phyloP scores from a whole-genome alignment of 352 stramenopile genomes.

The Pythium coloratum region DNA sequence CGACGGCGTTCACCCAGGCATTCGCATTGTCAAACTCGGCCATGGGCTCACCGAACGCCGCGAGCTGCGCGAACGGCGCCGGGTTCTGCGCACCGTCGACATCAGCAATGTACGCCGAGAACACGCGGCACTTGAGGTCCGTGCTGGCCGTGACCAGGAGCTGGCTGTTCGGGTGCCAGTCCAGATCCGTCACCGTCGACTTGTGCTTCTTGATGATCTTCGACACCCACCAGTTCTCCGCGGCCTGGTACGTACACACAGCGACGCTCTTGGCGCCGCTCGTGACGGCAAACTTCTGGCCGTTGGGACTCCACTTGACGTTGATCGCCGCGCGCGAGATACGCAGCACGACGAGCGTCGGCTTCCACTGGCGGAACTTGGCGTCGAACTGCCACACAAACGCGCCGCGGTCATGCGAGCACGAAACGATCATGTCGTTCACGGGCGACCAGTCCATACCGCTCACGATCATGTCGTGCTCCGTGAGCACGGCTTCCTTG shows the following conservation, averaged over 20 bases:
- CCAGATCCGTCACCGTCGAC: slow-evolving; percentile 89
- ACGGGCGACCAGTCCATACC: slow-evolving; percentile 92
- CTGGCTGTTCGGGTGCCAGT: slow-evolving; percentile 93
- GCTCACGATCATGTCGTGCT: slow-evolving; percentile 94
- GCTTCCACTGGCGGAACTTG: slow-evolving; percentile 89
- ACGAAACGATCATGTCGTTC: slow-evolving; percentile 94
- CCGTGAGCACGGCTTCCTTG: slow-evolving; percentile 82
- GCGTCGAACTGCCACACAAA: slow-evolving; percentile 94
- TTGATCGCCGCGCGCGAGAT: slow-evolving; percentile 91
- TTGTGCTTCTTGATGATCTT: slow-evolving; percentile 98
- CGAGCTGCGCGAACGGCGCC: slow-evolving; percentile 71
- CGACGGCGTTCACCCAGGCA: slow-evolving; percentile 91
- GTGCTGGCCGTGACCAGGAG: slow-evolving; percentile 90
- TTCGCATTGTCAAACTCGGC: slow-evolving; percentile 87
- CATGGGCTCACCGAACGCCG: slow-evolving; percentile 79
- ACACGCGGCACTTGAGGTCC: slow-evolving; percentile 93
- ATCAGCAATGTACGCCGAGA: slow-evolving; percentile 85
- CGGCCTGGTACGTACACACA: slow-evolving; percentile 91
- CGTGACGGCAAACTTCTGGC: slow-evolving; percentile 93
- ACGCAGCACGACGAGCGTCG: slow-evolving; percentile 89
- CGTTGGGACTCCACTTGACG: slow-evolving; percentile 93
- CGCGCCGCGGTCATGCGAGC: slow-evolving; percentile 93
- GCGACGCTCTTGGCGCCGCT: slow-evolving; percentile 93
- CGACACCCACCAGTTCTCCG: slow-evolving; percentile 94
- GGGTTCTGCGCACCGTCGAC: slow-evolving; percentile 75